Base-by-base conservation (phyloP, 352 stramenopile genomes). In the Globisporangium emineosum region DNA sequence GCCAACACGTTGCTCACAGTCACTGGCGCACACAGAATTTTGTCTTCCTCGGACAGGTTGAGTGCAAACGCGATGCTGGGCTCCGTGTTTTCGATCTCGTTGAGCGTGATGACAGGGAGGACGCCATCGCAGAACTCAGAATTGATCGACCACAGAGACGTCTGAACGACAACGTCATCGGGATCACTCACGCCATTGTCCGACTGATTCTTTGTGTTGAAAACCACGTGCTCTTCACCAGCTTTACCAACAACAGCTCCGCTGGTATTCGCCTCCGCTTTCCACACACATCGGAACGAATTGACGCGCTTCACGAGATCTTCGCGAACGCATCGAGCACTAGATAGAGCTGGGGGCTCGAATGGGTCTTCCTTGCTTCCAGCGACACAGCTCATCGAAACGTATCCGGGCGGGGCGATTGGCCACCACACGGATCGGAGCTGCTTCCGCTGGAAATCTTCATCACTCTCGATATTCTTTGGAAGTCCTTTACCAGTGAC, bases 351-450 rank as follows among this genome's bases (percentile, higher is more conserved):
- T 27, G 88, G 88, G 17, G 84, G 79, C 33, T 93, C 75, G 57
- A 93, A 90, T 5, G 86, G 83, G 25, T 90, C 75, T 42, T 93
- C 84, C 55, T 94, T 95, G 27, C 63, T 92, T 51, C 86, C 88
- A 61, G 85, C 85, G 7, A 96, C 51, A 40, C 86, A 95, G 0
- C 88, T 86, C 33, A 96, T 49, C 0, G 85, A 73, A 2, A 93
- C 77, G 37, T 94, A 96, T 0, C 86, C 88, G 19, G 83, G 70
- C 1, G 88, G 88, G 2, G 88, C 81, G 33, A 94, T 75, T 7
- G 88, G 88, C 82, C 84, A 94, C 88, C 88, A 96, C 33, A 96
- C 59, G 0, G 83, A 94, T 0, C 88, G 84, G 17, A 91, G 58
- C 35, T 96, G 86, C 65, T 96, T 96, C n/a, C 78, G 81, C 30